Base-by-base conservation (phyloP, 345 rosid species). In the Eucalyptus globulus region DNA sequence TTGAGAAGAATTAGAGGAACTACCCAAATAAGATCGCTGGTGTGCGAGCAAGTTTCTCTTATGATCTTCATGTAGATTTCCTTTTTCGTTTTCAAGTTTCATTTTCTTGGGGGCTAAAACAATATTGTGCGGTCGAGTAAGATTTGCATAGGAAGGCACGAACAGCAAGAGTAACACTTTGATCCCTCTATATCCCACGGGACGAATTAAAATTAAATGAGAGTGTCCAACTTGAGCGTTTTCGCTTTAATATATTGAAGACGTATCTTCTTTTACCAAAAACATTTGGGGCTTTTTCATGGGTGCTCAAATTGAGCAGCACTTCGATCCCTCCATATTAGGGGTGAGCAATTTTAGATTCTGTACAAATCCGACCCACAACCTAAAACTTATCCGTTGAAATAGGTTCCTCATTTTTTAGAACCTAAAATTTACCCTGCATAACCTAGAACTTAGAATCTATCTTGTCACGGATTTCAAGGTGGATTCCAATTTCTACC, bases 351-450 rank as follows among this genome's bases (percentile, higher is more conserved):
- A 53, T 53, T 53, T 53, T 2, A 53, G 1, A 21, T 53, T 53
- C 0, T 53, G 2, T 53, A 19, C 9, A 53, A 53, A 5, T 53
- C 8, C 1, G 11, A 21, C 58, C 0, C 1, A 5, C 1, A 53
- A 21, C 11, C 11, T 53, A 53, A 53, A 53, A 19, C 24, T 53
- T 53, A 53, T 53, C 2, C 1, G 5, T 4, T 53, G 2, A 53
- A 53, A 53, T 1, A 8, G 1, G 0, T 21, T 53, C 0, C 5
- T 53, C 26, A 53, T 8, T 53, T 53, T 53, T 53, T 53, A 8
- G 5, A 53, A 53, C 5, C 10, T 21, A 53, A 3, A 19, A 53
- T 53, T 5, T 53, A 53, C 11, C 26, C 0, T 4, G 58, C 58
- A 53, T 53, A 53, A 53, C 11, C 4, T 53, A 53, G 9, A 53